Evolutionary conservation across 345 rosid genomes (phyloP).

Genomic region (Eucalyptus erythrocorys): DNA sequence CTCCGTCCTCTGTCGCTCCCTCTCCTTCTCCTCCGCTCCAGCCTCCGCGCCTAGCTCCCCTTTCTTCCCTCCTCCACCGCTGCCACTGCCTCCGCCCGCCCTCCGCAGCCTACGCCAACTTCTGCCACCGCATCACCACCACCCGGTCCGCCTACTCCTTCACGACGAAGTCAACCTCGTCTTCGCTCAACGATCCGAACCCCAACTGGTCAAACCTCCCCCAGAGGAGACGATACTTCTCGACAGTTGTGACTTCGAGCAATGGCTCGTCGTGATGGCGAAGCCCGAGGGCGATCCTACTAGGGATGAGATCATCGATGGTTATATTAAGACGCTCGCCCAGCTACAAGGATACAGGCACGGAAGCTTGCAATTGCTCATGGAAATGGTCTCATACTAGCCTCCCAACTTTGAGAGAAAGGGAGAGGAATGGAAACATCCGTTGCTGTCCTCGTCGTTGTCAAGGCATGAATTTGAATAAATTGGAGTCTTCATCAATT

Average conservation of each 20-base stretch:
- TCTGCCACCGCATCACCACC: constrained; percentile 1
- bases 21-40: background rate
- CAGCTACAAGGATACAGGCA: background rate
- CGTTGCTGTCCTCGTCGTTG: background rate
- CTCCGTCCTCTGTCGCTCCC: constrained; percentile 7
- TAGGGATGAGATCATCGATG: constrained; percentile 78
- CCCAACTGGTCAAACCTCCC: constrained; percentile 90
- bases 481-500: background rate
- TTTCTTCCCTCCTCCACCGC: background rate
- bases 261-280: constrained; percentile 89
- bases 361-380: background rate
- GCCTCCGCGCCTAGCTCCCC: constrained; percentile 1
- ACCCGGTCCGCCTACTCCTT: constrained; percentile 9
- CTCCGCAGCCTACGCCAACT: background rate
- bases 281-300: constrained; percentile 54
- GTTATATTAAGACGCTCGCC: constrained; percentile 66
- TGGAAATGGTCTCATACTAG: background rate
- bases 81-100: constrained; percentile 7
- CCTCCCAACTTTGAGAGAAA: background rate
- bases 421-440: background rate
- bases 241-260: constrained; percentile 91
- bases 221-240: constrained; percentile 88
- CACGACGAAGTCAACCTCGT: constrained; percentile 34
- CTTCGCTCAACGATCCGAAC: constrained; percentile 58
- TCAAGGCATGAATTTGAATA: background rate